Base-by-base conservation (phyloP, 768 basidiomycete genomes). In the Pleurotus sapidus region DNA sequence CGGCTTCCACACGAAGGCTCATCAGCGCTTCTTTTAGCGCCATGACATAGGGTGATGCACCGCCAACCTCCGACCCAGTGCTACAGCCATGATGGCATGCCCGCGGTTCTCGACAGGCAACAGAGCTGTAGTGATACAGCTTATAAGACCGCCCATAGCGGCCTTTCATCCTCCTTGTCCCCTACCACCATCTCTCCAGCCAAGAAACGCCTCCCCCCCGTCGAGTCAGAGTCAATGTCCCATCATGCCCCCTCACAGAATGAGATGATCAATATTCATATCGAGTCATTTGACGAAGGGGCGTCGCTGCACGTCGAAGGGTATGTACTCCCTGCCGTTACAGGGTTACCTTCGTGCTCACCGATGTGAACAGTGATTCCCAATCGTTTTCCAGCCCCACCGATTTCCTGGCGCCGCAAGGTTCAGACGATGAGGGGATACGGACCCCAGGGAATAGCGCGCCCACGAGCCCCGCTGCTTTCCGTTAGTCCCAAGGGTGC, bases 381-480 rank as follows among this genome's bases (percentile, higher is more conserved):
- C 8, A 34, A 3, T 11, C 30, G 11, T 34, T 11, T 34, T 34
- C 30, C 14, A 6, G 27, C 20, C 46, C 46, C 46, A 6, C 6
- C 17, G 25, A 34, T 50, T n/a, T 50, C 49, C 27, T 27, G 15
- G 51, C 42, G 23, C 39, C 12, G 4, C 27, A 42, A 39, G 38
- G n/a, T 42, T 54, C 51, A 11, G 51, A 54, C 24, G 51, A 54
- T 3, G 51, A 54, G 17, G 39, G 9, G 18, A n/a, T 24, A 8
- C 40, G 51, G 51, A 54, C 51, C 8, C 38, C 51, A 14, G 51
- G 38, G n/a, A 54, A 38, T 8, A 54, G 51, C 24, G 51, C 18
- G 39, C 51, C 51, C 0, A 17, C 51, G 12, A 54, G 51, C 39
- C 51, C 51, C 5, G 51, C 51, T 39, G 15, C 37, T 39, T 15